Evolutionary conservation across 83 land plant species (phyloP).

Genomic region (Larix sibirica): DNA sequence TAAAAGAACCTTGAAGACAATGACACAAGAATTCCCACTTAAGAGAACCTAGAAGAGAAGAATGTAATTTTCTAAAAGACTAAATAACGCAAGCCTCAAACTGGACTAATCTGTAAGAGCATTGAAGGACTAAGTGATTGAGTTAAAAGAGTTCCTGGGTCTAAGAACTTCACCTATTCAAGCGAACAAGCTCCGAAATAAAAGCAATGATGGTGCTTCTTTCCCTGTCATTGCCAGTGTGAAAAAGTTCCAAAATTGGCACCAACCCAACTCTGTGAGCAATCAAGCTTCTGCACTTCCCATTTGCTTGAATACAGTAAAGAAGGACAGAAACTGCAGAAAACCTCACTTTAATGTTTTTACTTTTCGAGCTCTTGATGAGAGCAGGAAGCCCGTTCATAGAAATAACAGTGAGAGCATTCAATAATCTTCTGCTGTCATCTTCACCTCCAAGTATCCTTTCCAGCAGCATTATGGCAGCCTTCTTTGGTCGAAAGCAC

Average conservation of each 20-base stretch:
- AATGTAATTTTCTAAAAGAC: not conserved
- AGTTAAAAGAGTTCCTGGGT: not conserved
- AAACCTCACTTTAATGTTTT: constrained; percentile 28
- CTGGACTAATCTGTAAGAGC: not conserved
- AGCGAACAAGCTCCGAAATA: constrained; percentile 44
- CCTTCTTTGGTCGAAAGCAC: constrained; percentile 42
- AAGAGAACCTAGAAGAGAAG: constrained; percentile 1
- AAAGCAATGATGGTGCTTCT: constrained; percentile 40
- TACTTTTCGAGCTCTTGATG: constrained; percentile 35
- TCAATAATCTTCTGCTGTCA: constrained; percentile 26
- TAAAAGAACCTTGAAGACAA: not conserved
- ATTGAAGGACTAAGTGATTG: no score
- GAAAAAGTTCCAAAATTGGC: constrained; percentile 51
- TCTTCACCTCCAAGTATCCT: constrained; percentile 45
- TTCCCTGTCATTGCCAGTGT: constrained; percentile 40
- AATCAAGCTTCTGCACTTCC: constrained; percentile 34
- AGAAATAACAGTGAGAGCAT: constrained; percentile 38
- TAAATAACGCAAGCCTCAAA: not conserved
- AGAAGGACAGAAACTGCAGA: constrained; percentile 39
- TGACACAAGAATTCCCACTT: not conserved
- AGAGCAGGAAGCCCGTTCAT: constrained; percentile 40
- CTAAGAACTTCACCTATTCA: constrained; percentile 37
- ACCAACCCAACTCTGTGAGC: constrained; percentile 38
- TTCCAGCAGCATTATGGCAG: constrained; percentile 46
- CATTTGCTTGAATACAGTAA: constrained; percentile 49